A percentile compares a stretch with the other conserved stretches of the same genome.
These are phyloP conservation scores for Ceratocystis alfenasii DNA, from an alignment of 2,329 filamentous ascomycete genomes.

Conservation along the genomic window DNA sequence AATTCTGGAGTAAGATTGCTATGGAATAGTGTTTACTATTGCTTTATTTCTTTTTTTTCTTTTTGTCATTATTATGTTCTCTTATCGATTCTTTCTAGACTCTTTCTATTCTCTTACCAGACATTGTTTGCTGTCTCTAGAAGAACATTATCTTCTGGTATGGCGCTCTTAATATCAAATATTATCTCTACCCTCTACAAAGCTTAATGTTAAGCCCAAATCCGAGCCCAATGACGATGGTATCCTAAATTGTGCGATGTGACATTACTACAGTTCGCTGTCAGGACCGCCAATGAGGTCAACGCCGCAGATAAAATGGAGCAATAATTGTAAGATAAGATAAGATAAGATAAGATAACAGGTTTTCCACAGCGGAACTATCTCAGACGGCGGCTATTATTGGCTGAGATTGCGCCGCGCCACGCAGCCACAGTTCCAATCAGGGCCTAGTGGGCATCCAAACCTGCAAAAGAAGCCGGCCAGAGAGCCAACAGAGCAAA, in stretches of 20 bases:
- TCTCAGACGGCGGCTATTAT: background rate
- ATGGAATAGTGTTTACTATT: background rate
- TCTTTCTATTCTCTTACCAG: background rate
- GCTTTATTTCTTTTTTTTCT: background rate
- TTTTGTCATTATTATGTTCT: background rate
- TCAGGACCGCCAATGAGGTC: constrained; percentile 9
- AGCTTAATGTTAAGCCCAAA: background rate
- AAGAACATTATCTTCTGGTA: no score
- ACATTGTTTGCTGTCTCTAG: background rate
- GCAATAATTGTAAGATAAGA: background rate
- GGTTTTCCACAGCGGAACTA: background rate
- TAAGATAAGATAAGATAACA: constrained; percentile 7
- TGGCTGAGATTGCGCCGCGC: background rate
- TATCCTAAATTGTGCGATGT: background rate
- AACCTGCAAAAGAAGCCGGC: constrained; percentile 8
- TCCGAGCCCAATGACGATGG: background rate
- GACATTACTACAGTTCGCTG: background rate
- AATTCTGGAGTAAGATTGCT: background rate
- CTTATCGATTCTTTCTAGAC: background rate
- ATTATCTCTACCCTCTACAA: no score
- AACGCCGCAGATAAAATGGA: background rate
- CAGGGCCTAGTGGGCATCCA: constrained; percentile 7
- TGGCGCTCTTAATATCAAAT: no score
- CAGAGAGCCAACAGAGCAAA: background rate
- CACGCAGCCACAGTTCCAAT: constrained; percentile 11